phyloP scores from a whole-genome alignment of 371 early-diverging fungal genomes.

The Lichtheimia corymbifera region DNA sequence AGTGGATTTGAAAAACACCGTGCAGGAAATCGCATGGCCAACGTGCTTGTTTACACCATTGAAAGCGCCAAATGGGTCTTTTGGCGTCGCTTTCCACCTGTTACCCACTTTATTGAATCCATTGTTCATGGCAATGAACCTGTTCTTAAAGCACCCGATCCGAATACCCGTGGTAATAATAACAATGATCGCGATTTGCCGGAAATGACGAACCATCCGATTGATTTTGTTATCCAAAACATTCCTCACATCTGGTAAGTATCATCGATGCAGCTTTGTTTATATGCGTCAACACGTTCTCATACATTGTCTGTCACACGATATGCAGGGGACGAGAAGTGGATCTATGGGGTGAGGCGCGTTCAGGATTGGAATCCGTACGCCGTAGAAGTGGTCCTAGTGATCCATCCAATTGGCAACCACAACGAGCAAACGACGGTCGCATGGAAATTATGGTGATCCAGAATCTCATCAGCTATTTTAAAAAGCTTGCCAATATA shows the following conservation, averaged over 20 bases:
- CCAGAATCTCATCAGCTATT: slow-evolving; percentile 31
- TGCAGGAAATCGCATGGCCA: slow-evolving; percentile 56
- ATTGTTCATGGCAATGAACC: slow-evolving; percentile 27
- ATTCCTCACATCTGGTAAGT: slow-evolving; percentile 40
- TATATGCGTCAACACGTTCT: slow-evolving; percentile 12
- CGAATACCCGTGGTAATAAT: background rate
- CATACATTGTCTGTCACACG: slow-evolving; percentile 34
- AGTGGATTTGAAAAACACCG: slow-evolving; percentile 63
- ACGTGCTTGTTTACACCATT: slow-evolving; percentile 55
- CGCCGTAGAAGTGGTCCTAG: slow-evolving; percentile 22
- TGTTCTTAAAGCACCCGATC: slow-evolving; percentile 14
- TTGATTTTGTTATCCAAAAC: slow-evolving; percentile 51
- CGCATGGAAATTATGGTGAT: slow-evolving; percentile 41
- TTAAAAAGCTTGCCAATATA: slow-evolving; percentile 45
- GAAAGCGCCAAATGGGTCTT: slow-evolving; percentile 65
- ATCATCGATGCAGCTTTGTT: slow-evolving; percentile 18
- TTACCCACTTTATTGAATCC: slow-evolving; percentile 50
- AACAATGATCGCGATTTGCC: slow-evolving; percentile 11
- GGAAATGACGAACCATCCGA: slow-evolving; percentile 26
- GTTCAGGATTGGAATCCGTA: slow-evolving; percentile 26
- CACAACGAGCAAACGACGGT: slow-evolving; percentile 38
- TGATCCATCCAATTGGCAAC: slow-evolving; percentile 24
- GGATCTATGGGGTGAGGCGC: slow-evolving; percentile 38
- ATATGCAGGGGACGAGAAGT: slow-evolving; percentile 36
- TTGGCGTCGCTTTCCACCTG: slow-evolving; percentile 52